Evolutionary conservation across 2,329 filamentous ascomycete genomes (phyloP), one percentile per base, ranked within the genome.

Genomic region (Corniculantispora saksenae): DNA sequence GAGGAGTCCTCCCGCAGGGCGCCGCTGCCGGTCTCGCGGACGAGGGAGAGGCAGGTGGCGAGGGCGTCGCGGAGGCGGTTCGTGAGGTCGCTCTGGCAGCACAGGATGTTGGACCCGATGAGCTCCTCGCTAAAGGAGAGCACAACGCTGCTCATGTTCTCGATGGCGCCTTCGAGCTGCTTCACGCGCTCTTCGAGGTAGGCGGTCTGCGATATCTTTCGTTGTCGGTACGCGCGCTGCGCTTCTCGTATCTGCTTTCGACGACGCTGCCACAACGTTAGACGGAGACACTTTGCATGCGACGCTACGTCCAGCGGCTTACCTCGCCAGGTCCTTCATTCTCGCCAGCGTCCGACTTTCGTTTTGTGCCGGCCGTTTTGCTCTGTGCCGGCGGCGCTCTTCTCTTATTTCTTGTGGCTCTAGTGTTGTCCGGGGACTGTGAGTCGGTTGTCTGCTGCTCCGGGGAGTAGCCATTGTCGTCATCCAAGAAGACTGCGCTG

Each of bases 201-300:
- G 32, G 86, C 83, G 60, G 94, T 92, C 1, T 90, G 90, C 25
- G 84, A 88, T 73, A 94, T 92, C 77, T 94, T 94, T 50, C 92
- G 87, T 71, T 89, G 86, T 15, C 92, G 86, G 73, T 95, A 94
- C 0, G 91, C 91, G 68, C 91, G 82, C 74, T 94, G 92, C 1
- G 92, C 92, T 65, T 93, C 83, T 43, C 92, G 87, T 67, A 95
- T 93, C 74, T 95, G 92, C 8, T 91, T 92, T 64, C 92, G 85
- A 61, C 92, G 88, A 67, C 91, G 87, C 89, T 89, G 23, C 27
- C 25, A 21, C n/a, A 45, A 19, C 9, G 29, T 25, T 17, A 53
- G 21, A 23, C 10, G 32, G 15, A 27, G 21, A 5, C 23, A 13
- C n/a, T 55, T 38, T 38, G 27, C 32, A 38, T 38, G 32, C 15